These are phyloP conservation scores for Microascus cirrosus DNA, from an alignment of 2,329 filamentous ascomycete genomes.

Conservation along the genomic window DNA sequence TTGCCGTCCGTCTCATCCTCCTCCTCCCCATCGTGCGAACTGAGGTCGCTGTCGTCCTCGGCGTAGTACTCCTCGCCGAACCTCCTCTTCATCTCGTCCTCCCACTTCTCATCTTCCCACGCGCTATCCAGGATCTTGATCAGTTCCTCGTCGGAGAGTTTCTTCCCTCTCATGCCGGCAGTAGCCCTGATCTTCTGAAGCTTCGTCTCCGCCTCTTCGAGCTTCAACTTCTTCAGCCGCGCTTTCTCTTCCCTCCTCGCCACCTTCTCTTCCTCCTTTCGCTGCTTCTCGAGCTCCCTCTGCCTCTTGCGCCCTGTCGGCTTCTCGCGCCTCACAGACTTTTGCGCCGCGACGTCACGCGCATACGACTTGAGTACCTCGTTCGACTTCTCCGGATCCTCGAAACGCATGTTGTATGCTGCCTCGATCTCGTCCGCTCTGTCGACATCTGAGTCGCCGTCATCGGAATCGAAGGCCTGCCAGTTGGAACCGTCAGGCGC, in stretches of 20 bases:
- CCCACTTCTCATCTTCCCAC: constrained; percentile 86
- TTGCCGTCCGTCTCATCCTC: constrained; percentile 52
- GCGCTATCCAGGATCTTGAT: constrained; percentile 72
- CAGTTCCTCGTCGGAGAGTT: constrained; percentile 67
- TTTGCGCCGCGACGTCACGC: constrained; percentile 69
- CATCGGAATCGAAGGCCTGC: constrained; percentile 84
- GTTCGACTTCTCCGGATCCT: constrained; percentile 80
- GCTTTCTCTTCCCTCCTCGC: constrained; percentile 71
- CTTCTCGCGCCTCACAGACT: constrained; percentile 79
- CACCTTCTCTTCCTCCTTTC: constrained; percentile 67
- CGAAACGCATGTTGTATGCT: constrained; percentile 92
- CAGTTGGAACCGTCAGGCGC: constrained; percentile 51
- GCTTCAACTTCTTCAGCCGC: constrained; percentile 79
- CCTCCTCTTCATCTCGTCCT: constrained; percentile 74
- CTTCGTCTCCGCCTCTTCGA: constrained; percentile 83
- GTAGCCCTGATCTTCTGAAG: constrained; percentile 81
- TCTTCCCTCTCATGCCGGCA: constrained; percentile 63
- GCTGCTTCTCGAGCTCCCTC: constrained; percentile 66
- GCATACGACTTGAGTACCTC: constrained; percentile 82
- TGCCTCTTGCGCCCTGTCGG: constrained; percentile 64
- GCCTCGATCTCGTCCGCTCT: constrained; percentile 80
- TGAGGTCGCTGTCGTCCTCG: constrained; percentile 53
- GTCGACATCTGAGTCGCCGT: constrained; percentile 57
- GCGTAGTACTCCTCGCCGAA: constrained; percentile 92
- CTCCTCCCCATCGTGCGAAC: constrained; percentile 54